These are phyloP conservation scores for Neltuma alba DNA, from an alignment of 306 rosid species.

Conservation along the genomic window DNA sequence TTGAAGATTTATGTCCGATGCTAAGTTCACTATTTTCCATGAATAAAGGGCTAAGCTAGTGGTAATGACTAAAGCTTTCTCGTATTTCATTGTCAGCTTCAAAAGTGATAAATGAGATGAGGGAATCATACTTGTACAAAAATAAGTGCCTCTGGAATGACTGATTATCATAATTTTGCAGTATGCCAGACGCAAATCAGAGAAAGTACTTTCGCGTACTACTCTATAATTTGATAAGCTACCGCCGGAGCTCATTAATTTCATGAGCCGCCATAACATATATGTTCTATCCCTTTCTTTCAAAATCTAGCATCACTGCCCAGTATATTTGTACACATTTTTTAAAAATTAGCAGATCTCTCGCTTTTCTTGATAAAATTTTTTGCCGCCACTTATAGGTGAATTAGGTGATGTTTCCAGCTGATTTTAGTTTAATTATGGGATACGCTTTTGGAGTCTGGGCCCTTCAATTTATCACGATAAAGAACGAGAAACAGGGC, in stretches of 20 bases:
- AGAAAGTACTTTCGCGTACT: background rate
- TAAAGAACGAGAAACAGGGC: background rate
- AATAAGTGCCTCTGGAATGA: background rate
- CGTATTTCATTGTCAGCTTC: background rate
- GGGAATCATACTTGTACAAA: no score
- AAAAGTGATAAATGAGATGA: background rate
- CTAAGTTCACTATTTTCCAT: background rate
- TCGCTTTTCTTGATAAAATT: no score
- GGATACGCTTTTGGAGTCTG: background rate
- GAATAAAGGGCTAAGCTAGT: background rate
- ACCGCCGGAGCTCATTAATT: background rate
- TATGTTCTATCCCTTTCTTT: no score
- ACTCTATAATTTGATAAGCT: background rate
- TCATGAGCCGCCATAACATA: background rate
- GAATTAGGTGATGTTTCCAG: background rate
- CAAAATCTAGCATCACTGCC: background rate
- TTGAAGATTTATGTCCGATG: background rate
- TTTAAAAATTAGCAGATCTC: no score
- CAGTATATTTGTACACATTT: constrained; percentile 4
- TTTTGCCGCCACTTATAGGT: no score
- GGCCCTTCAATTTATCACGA: background rate
- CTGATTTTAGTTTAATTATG: background rate
- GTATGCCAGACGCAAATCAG: background rate
- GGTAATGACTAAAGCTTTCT: background rate
- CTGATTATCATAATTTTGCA: background rate